Evolutionary conservation across 768 basidiomycete genomes (phyloP), one percentile per base, ranked within the genome.

Genomic region (Boletus subparvulus): DNA sequence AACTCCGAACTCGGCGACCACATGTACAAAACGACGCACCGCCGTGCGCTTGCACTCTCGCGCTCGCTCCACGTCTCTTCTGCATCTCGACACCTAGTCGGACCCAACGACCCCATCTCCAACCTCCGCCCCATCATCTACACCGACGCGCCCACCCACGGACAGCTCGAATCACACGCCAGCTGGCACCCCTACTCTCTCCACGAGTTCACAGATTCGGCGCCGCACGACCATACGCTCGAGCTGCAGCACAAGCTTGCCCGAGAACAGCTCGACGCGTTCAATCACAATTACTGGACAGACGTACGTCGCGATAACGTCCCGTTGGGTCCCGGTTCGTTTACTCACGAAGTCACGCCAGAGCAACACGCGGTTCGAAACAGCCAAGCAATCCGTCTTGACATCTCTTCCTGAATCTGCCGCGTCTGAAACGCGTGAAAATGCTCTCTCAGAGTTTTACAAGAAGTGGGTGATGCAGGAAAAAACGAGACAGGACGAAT

Each of bases 361-460:
- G 92, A 89, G 83, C 68, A 94, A 94, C 67, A 76, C 79, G 11
- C 85, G 91, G n/a, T 93, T 92, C 67, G 84, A 90, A 66, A 77
- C 80, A 10, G 89, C 83, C 35, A 89, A 87, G 71, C 71, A 78
- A 24, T 78, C 82, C 11, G 74, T 84, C 21, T 75, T 91, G 13
- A 66, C 76, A 10, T 78, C 83, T 51, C 77, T 90, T 28, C 85
- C 86, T 0, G 66, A 76, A 10, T 70, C 76, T 3, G 74, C 81
- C 9, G 75, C 82, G 1, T 47, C 77, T 0, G 75, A 82, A 42
- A 81, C 82, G 65, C 85, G 79, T 63, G 90, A 93, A 68, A 72
- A 74, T n/a, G 85, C 86, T 0, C 75, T 92, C 26, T 86, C 88
- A 17, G 79, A 80, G 41, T 92, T 93, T 72, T 90, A 89, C 74